Evolutionary conservation across 192 early-diverging fungal genomes (phyloP).

Genomic region (Entophlyctis helioformis): DNA sequence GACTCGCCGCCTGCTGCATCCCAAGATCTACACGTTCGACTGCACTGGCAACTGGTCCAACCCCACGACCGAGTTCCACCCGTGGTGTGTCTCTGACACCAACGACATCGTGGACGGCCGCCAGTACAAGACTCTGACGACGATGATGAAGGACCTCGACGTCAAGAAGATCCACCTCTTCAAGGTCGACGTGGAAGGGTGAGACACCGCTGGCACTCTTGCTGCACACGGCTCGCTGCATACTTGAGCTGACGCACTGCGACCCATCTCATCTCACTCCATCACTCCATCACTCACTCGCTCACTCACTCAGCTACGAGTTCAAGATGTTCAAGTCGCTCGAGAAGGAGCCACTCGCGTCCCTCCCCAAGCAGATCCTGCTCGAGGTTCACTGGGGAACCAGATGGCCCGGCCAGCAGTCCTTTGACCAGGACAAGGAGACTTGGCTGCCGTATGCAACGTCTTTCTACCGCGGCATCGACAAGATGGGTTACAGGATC

Average conservation of each 20-base stretch:
- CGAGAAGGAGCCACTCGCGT: slow-evolving; percentile 2
- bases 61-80: slow-evolving; percentile 3
- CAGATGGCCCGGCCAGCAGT: too few relatives aligned
- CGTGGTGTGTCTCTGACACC: slow-evolving; percentile 7
- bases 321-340: slow-evolving; percentile 3
- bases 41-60: slow-evolving; percentile 10
- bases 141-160: slow-evolving; percentile 3
- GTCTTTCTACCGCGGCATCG: too few relatives aligned
- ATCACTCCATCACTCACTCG: too few relatives aligned
- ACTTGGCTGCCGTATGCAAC: too few relatives aligned
- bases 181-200: slow-evolving; percentile 14
- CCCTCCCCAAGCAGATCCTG: slow-evolving; percentile 8
- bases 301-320: slow-evolving; percentile 11
- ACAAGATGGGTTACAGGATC: too few relatives aligned
- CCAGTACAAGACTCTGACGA: slow-evolving; percentile 7
- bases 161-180: slow-evolving; percentile 2
- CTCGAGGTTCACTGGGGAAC: slow-evolving; percentile 14
- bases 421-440: too few relatives aligned
- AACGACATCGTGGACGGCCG: slow-evolving; percentile 3
- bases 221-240: too few relatives aligned
- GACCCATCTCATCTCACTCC: too few relatives aligned
- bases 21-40: slow-evolving; percentile 11
- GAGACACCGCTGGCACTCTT: too few relatives aligned
- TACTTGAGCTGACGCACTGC: too few relatives aligned
- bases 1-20: too few relatives aligned